A percentile compares a stretch with the other conserved stretches of the same genome.
phyloP scores from a whole-genome alignment of 257 asterid genomes.

The Forsythia suspensa region DNA sequence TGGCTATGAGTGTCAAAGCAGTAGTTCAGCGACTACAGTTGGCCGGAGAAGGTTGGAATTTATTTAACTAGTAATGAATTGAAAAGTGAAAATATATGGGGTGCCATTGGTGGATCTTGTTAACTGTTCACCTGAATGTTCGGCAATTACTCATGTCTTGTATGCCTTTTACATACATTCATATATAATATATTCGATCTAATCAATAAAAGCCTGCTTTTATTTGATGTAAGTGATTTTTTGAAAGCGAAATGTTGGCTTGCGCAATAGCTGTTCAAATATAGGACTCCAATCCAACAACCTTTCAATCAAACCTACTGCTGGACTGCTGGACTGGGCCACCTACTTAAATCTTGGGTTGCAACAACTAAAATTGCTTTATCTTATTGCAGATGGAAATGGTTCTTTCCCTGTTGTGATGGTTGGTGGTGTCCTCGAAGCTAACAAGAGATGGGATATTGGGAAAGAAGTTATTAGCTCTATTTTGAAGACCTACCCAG shows the following conservation, averaged over 20 bases:
- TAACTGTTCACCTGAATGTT: neutral
- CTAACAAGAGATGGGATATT: conserved; percentile 79
- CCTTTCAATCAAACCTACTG: conserved; percentile 9
- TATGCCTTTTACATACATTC: neutral
- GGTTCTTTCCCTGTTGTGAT: conserved; percentile 81
- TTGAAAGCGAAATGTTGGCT: neutral
- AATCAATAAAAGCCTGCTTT: neutral
- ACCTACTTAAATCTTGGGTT: neutral
- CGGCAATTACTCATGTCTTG: neutral
- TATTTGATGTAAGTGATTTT: neutral
- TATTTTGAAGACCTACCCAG: conserved; percentile 67
- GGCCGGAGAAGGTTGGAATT: conserved; percentile 77
- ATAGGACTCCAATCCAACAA: neutral
- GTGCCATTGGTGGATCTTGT: neutral
- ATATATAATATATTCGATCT: neutral
- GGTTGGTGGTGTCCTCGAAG: conserved; percentile 95
- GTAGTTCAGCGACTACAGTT: conserved; percentile 71
- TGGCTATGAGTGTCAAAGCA: conserved; percentile 80
- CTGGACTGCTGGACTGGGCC: neutral
- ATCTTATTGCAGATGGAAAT: conserved; percentile 60
- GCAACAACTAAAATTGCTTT: conserved; percentile 11
- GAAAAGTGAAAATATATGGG: neutral
- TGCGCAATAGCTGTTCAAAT: neutral
- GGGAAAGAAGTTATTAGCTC: conserved; percentile 67
- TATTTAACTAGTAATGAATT: neutral